Evolutionary conservation across 331 rosid genomes (phyloP), one percentile per base, ranked within the genome.

Genomic region (Rhamnella rubrinervis): DNA sequence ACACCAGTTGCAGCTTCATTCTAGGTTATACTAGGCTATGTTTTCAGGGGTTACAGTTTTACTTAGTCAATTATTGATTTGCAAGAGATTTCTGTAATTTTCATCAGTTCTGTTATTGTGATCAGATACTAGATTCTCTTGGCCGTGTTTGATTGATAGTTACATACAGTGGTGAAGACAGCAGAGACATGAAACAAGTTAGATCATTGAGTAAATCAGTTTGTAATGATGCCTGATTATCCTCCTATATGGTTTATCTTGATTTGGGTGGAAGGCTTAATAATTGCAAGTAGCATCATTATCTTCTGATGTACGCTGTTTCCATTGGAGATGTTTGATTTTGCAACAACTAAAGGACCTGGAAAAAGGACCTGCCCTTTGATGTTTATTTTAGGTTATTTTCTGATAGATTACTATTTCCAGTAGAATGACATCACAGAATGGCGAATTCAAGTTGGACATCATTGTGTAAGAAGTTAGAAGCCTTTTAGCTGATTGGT

Each of bases 371-470:
- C 44, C 55, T 53, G 7, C 23, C n/a, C n/a, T 21, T 68, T 76
- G 76, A 51, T 76, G 58, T 74, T 51, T 60, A 13, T 53, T 31
- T 57, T 52, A 61, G 69, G 14, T 51, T 52, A 11, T 63, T 79
- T 31, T 14, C 65, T 25, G 62, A 76, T 62, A 71, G 76, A 60
- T 73, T 73, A 16, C 25, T 25, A 6, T 51, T 21, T 47, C 67
- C 17, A 39, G 23, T 61, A 71, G 65, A 72, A 41, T 7, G 23
- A 61, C 75, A 23, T 56, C 68, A 64, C 63, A 21, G 63, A 70
- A 74, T 71, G 68, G 57, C 66, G 66, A 55, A 68, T 52, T 74
- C 65, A 52, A 74, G 67, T 75, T 77, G 67, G 79, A 71, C 60
- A 44, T 73, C 47, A 57, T 61, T 77, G 68, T 68, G 64, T 55